Conservation (phyloP, 1,284 basidiomycete genomes). For the Schizophyllum commune region DNA sequence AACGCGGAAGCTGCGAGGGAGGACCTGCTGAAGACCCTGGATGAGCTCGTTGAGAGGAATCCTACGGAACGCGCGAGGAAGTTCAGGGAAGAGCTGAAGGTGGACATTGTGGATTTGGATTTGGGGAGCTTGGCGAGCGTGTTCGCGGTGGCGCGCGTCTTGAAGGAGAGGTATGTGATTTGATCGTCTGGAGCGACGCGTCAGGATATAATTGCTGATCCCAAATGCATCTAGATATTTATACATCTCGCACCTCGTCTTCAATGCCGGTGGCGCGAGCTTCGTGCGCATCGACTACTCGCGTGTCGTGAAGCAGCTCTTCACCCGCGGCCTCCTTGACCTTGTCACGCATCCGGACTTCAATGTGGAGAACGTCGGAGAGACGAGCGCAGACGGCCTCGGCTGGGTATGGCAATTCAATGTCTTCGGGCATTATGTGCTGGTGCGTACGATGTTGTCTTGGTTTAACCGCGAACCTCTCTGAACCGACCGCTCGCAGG, state of each 20-base stretch:
- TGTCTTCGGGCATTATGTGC: constrained; percentile 72
- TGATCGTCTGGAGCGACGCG: too few species aligned
- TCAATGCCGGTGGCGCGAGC: constrained; percentile 74
- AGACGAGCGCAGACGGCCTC: constrained; percentile 60
- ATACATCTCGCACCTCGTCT: constrained; percentile 76
- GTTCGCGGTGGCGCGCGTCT: constrained; percentile 43
- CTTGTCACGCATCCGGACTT: constrained; percentile 53
- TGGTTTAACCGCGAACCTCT: too few species aligned
- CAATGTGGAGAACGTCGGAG: constrained; percentile 56
- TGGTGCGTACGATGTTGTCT: constrained; percentile 45
- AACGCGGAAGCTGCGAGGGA: constrained; percentile 58
- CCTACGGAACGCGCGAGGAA: constrained; percentile 12
- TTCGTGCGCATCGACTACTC: constrained; percentile 56
- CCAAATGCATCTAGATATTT: constrained; percentile 47
- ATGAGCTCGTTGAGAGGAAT: constrained; percentile 39
- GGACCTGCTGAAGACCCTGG: constrained; percentile 46
- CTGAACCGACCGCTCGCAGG: too few species aligned
- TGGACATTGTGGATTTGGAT: constrained; percentile 62
- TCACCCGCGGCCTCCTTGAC: constrained; percentile 33
- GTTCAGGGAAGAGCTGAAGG: constrained; percentile 55
- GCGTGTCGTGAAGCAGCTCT: constrained; percentile 41
- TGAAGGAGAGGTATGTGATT: neutral
- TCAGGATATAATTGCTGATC: neutral
- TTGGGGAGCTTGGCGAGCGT: constrained; percentile 57
- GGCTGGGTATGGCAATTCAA: constrained; percentile 86